phyloP scores from a whole-genome alignment of 331 rosid genomes.

The Cydonia oblonga region DNA sequence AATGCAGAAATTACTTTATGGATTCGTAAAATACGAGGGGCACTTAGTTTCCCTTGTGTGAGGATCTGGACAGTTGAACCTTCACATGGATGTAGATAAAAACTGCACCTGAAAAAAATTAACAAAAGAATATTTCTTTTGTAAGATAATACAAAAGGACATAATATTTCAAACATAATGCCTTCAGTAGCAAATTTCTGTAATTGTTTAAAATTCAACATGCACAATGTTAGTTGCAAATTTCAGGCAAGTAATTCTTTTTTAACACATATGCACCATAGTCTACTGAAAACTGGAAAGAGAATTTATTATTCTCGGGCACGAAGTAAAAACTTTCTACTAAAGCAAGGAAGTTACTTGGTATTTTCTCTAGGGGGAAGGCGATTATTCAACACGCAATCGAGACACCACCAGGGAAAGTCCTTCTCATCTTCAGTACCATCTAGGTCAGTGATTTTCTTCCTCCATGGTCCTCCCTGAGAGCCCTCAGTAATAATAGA shows the following conservation, averaged over 20 bases:
- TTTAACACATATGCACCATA: background rate
- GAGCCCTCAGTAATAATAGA: conserved; percentile 88
- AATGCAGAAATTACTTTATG: conserved; percentile 55
- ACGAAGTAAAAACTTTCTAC: background rate
- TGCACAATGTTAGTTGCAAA: background rate
- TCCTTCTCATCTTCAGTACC: conserved; percentile 93
- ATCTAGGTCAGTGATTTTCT: conserved; percentile 75
- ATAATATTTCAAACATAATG: background rate
- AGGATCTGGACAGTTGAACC: conserved; percentile 81
- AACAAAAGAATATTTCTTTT: background rate
- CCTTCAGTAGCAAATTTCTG: background rate
- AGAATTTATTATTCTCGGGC: background rate
- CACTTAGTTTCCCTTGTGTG: conserved; percentile 95
- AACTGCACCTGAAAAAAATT: conserved; percentile 67
- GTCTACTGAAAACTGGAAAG: background rate
- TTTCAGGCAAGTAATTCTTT: background rate
- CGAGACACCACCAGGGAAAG: conserved; percentile 90
- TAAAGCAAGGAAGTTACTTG: conserved; percentile 42
- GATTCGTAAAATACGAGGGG: conserved; percentile 91
- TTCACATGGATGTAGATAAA: conserved; percentile 90
- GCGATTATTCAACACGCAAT: conserved; percentile 74
- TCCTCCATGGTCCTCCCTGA: conserved; percentile 97
- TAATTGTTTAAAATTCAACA: background rate
- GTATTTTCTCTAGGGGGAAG: conserved; percentile 90
- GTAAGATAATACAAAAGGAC: background rate